phyloP scores from a whole-genome alignment of 345 rosid genomes.

The Cardamine occulta region DNA sequence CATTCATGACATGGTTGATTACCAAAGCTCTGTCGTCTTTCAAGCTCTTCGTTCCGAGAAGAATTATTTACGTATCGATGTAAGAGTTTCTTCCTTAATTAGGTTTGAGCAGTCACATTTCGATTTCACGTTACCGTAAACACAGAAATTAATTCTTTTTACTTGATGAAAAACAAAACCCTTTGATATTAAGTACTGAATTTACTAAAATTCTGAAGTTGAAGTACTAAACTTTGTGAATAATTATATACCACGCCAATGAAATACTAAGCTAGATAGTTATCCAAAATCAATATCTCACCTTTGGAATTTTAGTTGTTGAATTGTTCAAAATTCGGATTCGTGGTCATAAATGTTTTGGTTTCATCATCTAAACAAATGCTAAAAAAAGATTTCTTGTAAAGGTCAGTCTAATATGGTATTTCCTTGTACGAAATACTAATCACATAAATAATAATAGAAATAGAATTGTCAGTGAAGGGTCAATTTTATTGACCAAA shows the following conservation, averaged over 20 bases:
- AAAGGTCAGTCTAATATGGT: background rate
- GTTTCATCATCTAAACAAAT: background rate
- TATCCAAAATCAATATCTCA: background rate
- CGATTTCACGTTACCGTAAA: background rate
- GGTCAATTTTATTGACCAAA: slow-evolving; percentile 16
- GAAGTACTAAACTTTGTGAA: background rate
- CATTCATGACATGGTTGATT: slow-evolving; percentile 69
- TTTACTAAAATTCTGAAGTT: background rate
- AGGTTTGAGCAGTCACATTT: background rate
- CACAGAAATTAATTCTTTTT: background rate
- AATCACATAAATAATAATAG: background rate
- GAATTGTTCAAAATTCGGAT: background rate
- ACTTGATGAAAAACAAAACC: too few relatives aligned
- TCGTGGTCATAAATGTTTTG: background rate
- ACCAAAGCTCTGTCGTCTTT: slow-evolving; percentile 60
- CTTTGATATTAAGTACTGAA: background rate
- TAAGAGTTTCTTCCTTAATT: slow-evolving; percentile 41
- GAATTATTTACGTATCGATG: slow-evolving; percentile 72
- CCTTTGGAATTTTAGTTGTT: background rate
- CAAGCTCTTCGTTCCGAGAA: slow-evolving; percentile 61
- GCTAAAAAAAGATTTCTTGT: slow-evolving; percentile 8
- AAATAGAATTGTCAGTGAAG: slow-evolving; percentile 2
- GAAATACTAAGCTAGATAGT: background rate
- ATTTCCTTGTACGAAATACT: slow-evolving; percentile 34
- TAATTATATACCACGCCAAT: background rate